Percentiles rank a stretch among this genome's conserved stretches.
Evolutionary conservation across 176 grass and related monocot species (phyloP).

Genomic region (Aegilops speltoides): DNA sequence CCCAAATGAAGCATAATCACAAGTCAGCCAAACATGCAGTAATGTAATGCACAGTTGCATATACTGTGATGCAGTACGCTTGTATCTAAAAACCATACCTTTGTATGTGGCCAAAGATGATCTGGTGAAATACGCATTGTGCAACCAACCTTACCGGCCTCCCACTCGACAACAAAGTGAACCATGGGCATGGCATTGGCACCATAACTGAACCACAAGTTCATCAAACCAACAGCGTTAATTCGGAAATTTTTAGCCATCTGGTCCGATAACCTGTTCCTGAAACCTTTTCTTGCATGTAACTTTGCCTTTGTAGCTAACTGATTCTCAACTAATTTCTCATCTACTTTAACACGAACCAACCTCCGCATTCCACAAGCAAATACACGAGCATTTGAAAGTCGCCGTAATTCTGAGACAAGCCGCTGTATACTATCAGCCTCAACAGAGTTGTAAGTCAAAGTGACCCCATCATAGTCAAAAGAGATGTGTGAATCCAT

Average conservation of each 20-base stretch:
- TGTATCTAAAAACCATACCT: conserved; percentile 50
- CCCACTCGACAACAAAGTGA: conserved; percentile 94
- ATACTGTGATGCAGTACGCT: conserved; percentile 39
- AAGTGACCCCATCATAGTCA: conserved; percentile 69
- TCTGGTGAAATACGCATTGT: conserved; percentile 88
- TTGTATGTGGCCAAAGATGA: conserved; percentile 96
- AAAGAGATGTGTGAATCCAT: conserved; percentile 86
- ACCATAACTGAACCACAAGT: conserved; percentile 88
- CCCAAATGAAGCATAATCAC: conserved; percentile 19
- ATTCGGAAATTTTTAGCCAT: conserved; percentile 82
- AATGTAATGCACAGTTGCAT: conserved; percentile 37
- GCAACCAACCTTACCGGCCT: conserved; percentile 66
- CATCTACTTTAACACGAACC: conserved; percentile 66
- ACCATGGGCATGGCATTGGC: conserved; percentile 64
- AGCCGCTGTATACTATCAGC: conserved; percentile 75
- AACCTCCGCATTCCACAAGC: conserved; percentile 65
- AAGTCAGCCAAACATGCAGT: neutral
- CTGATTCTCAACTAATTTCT: conserved; percentile 46
- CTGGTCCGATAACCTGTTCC: conserved; percentile 66
- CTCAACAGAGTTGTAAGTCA: conserved; percentile 81
- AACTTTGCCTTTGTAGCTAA: conserved; percentile 36
- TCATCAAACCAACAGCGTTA: conserved; percentile 92
- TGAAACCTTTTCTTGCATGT: conserved; percentile 37
- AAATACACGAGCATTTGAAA: conserved; percentile 82
- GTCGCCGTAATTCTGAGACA: conserved; percentile 72